A percentile compares a stretch with the other conserved stretches of the same genome.
Evolutionary conservation across 75 land plant genomes (phyloP).

Genomic region (Gnetum montanum): DNA sequence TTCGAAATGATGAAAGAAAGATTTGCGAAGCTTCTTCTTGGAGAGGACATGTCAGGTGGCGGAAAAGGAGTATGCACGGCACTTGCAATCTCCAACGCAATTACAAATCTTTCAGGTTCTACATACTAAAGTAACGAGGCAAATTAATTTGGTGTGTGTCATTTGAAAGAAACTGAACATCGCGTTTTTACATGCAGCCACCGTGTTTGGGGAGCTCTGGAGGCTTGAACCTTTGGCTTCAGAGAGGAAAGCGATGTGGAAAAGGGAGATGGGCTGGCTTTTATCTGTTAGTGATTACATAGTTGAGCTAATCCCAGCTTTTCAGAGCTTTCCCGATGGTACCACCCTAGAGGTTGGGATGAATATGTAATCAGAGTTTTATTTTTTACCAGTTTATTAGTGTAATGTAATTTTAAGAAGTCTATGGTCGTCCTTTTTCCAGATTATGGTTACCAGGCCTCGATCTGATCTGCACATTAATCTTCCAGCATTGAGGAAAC

Average conservation of each 20-base stretch:
- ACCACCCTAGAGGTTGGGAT: slow-evolving; percentile 30
- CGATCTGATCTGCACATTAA: slow-evolving; percentile 28
- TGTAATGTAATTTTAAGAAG: neutral
- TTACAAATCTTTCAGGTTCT: slow-evolving; percentile 35
- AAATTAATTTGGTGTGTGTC: neutral
- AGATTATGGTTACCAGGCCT: slow-evolving; percentile 28
- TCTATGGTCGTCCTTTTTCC: neutral
- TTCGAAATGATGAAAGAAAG: slow-evolving; percentile 42
- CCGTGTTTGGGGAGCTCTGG: slow-evolving; percentile 48
- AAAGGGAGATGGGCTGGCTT: slow-evolving; percentile 47
- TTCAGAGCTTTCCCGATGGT: slow-evolving; percentile 38
- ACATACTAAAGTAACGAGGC: neutral
- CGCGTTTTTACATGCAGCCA: slow-evolving; percentile 20
- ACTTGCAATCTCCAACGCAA: slow-evolving; percentile 36
- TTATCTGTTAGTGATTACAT: slow-evolving; percentile 47
- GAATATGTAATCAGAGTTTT: neutral
- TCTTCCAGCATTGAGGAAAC: slow-evolving; percentile 32
- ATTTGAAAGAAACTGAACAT: neutral
- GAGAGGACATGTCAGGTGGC: slow-evolving; percentile 42
- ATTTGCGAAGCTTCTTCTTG: slow-evolving; percentile 29
- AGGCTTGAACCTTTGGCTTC: slow-evolving; percentile 36
- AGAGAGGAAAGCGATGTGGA: slow-evolving; percentile 41
- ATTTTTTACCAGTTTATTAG: neutral
- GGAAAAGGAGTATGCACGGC: slow-evolving; percentile 37
- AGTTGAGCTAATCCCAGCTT: slow-evolving; percentile 41